phyloP scores from a whole-genome alignment of 176 grass and related monocot genomes.

The Areca catechu region DNA sequence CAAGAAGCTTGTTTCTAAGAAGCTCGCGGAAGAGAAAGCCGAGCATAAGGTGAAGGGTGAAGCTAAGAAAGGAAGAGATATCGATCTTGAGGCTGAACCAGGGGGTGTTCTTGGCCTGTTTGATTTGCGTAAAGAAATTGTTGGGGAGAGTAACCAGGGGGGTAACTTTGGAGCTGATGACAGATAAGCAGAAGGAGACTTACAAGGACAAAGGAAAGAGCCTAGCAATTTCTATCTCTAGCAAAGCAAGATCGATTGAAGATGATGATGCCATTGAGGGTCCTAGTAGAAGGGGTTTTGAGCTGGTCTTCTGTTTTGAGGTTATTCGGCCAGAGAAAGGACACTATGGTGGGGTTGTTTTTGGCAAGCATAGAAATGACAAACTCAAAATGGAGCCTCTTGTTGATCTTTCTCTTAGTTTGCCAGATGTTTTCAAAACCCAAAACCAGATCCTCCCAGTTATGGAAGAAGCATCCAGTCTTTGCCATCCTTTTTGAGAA shows the following conservation, averaged over 20 bases:
- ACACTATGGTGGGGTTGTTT: constrained; percentile 15
- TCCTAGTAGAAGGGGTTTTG: constrained; percentile 32
- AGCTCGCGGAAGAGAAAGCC: too few relatives aligned
- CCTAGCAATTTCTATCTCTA: constrained; percentile 43
- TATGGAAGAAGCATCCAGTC: too few relatives aligned
- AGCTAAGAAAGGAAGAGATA: constrained; percentile 18
- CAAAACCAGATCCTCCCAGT: too few relatives aligned
- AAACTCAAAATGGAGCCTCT: constrained; percentile 47
- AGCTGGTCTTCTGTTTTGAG: constrained; percentile 38
- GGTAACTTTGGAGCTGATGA: constrained; percentile 28
- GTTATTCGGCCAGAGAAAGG: constrained; percentile 20
- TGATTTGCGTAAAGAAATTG: constrained; percentile 23
- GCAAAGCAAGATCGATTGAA: constrained; percentile 14
- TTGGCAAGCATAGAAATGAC: constrained; percentile 29
- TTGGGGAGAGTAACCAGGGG: constrained; percentile 27
- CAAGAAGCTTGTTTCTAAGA: too few relatives aligned
- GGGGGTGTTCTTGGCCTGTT: constrained; percentile 11
- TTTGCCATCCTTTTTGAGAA: too few relatives aligned
- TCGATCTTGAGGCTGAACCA: too few relatives aligned
- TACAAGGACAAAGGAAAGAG: constrained; percentile 60
- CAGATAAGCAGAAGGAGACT: constrained; percentile 18
- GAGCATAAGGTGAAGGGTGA: too few relatives aligned
- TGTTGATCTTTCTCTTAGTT: too few relatives aligned
- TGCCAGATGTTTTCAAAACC: too few relatives aligned
- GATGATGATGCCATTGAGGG: constrained; percentile 17